Evolutionary conservation across 208 protist genomes (phyloP), one percentile per base, ranked within the genome.

Genomic region (Herpetomonas samuelpessoai): DNA sequence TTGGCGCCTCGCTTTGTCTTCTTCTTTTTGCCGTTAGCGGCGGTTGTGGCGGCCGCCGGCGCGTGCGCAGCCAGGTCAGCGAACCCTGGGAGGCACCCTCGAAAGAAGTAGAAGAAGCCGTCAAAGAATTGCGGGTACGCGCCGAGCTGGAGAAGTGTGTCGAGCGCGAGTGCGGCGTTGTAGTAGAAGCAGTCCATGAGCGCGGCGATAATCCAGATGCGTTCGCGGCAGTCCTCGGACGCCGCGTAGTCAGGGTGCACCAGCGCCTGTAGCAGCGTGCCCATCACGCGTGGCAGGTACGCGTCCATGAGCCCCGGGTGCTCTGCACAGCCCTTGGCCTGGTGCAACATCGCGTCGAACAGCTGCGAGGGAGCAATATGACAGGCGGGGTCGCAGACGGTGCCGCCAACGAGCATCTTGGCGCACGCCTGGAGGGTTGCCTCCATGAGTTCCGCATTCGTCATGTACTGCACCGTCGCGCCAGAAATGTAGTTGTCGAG

Each of bases 111-210:
- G 56, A 93, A 79, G 16, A 93, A 61, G 0, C 76, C 81, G 29
- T 92, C 74, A 53, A 92, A 93, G 48, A 95, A 92, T 25, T 74
- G 71, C 1, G 76, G 75, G 58, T 75, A 80, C n/a, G 85, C 89
- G 41, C 75, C 76, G 25, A 55, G 28, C 21, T 75, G 50, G 46
- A 79, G 61, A 7, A 95, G 52, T 14, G 83, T 69, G 10, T 67
- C n/a, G 18, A 95, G 64, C 24, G 83, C 90, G n/a, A 62, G 65
- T 0, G 35, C 71, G 0, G 89, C 81, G 65, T 95, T 58, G 75
- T 91, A 95, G 67, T 86, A 92, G 73, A 92, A 87, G 62, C 79
- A 85, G 70, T 95, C 89, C 83, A 95, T 82, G 30, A 93, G 26
- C 3, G 83, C 86, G 12, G 86, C 80, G 7, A 92, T 69, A 31